Evolutionary conservation across 768 basidiomycete species (phyloP), one percentile per base, ranked within the genome.

Genomic region (Calocybe cyanea): DNA sequence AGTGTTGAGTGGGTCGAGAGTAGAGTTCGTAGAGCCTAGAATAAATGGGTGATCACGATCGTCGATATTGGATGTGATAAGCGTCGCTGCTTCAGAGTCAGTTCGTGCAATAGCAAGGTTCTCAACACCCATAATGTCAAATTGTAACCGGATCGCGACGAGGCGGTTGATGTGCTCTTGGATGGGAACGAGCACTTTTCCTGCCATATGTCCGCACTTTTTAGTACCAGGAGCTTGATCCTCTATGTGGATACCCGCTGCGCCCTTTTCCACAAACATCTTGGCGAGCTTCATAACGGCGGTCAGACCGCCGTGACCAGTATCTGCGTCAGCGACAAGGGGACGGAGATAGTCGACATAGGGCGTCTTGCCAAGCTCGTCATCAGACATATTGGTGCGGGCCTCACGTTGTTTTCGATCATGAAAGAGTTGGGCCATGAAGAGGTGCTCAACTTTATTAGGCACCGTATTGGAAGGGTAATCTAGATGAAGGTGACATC

Each of bases 391-490:
- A 51, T 60, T 71, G 0, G 85, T 80, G 18, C 92, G 87, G 6
- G 72, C 79, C 61, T 92, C 88, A 44, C 81, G 84, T 64, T 98
- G 95, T 67, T 96, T 98, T 53, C 95, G 86, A 70, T 99, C 96
- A 64, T 99, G 96, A 83, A 98, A 98, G 34, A 98, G 83, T 63
- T 98, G 96, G 0, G 96, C 95, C 76, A 87, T 80, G 80, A 98
- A 98, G 43, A 98, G 77, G 53, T 98, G 96, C 64, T 97, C 92
- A 52, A 98, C 96, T 75, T 97, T 97, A 77, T 91, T 92, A 2
- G 96, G 96, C 1, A 98, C 95, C 17, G 96, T 98, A 73, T 98
- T 97, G 40, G 89, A 95, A 1, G 96, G 96, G 69, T 98, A 97
- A 65, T 97, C 94, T 92, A 25, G 3, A 38, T 14, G 28, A 24